These are phyloP conservation scores for Zygosaccharomyces bisporus DNA, from an alignment of 805 yeast genomes.

Conservation along the genomic window DNA sequence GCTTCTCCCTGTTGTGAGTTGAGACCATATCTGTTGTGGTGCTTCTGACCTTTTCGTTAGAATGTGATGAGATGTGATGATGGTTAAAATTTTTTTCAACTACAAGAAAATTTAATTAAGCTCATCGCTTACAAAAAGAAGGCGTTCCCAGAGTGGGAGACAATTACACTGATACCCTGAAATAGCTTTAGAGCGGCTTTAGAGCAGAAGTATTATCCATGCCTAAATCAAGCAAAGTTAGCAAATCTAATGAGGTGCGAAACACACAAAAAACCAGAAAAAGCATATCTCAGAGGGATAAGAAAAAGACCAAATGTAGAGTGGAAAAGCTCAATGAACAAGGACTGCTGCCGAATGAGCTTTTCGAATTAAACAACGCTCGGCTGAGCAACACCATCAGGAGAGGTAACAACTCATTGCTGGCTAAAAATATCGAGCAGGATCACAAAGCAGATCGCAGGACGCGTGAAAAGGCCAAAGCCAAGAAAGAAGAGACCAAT, in stretches of 20 bases:
- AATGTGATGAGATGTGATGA: conserved; percentile 5
- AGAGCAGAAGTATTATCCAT: conserved; percentile 9
- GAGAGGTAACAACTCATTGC: conserved; percentile 15
- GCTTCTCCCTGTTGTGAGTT: conserved; percentile 90
- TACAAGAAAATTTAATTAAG: neutral
- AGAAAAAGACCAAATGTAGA: conserved; percentile 27
- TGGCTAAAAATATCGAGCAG: conserved; percentile 20
- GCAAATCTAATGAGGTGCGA: conserved; percentile 6
- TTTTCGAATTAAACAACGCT: conserved; percentile 4
- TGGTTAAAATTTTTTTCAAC: conserved; percentile 11
- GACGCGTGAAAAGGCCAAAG: conserved; percentile 19
- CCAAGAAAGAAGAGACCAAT: conserved; percentile 29
- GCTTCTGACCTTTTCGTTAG: neutral
- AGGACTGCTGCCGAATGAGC: conserved; percentile 9
- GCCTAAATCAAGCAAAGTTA: conserved; percentile 8
- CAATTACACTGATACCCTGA: no score
- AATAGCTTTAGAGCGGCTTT: no score
- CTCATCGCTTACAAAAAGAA: conserved; percentile 4
- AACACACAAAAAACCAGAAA: conserved; percentile 9
- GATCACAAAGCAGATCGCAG: conserved; percentile 31
- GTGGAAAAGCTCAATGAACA: conserved; percentile 27
- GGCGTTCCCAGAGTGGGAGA: conserved; percentile 1
- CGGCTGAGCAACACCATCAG: neutral
- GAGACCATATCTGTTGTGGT: conserved; percentile 64
- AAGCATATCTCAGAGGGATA: conserved; percentile 21